phyloP scores from a whole-genome alignment of 768 basidiomycete species.

The Tulasnella sp. region DNA sequence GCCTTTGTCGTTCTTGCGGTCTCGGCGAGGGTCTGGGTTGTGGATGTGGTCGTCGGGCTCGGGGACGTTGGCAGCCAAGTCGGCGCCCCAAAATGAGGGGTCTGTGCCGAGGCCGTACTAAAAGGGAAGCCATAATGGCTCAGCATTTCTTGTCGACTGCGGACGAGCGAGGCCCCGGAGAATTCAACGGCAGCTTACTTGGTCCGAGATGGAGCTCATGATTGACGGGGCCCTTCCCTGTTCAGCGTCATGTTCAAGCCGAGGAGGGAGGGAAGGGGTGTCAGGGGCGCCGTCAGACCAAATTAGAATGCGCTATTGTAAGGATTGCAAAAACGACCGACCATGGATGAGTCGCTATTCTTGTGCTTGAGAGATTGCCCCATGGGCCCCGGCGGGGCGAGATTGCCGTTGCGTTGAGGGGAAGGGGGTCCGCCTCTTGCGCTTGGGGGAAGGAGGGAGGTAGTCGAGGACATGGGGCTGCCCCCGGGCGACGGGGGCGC shows the following conservation, averaged over 20 bases:
- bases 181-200: conserved; percentile 4
- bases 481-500: background rate
- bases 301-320: background rate
- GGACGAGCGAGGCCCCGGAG: background rate
- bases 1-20: conserved; percentile 52
- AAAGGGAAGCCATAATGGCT: conserved; percentile 1
- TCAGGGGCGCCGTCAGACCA: background rate
- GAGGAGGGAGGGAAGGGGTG: too few relatives aligned
- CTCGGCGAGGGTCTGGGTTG: conserved; percentile 64
- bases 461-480: conserved; percentile 3
- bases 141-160: background rate
- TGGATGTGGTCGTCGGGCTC: conserved; percentile 72
- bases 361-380: conserved; percentile 12
- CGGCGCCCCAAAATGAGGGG: conserved; percentile 67
- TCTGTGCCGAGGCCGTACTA: conserved; percentile 73
- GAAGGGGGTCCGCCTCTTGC: background rate
- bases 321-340: background rate
- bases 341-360: conserved; percentile 17
- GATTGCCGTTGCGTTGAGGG: background rate
- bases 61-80: conserved; percentile 51
- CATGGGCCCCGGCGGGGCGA: background rate
- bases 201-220: conserved; percentile 18
- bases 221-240: background rate
- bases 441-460: conserved; percentile 9
- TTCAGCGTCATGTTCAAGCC: background rate